These are phyloP conservation scores for Centaurea solstitialis DNA, from an alignment of 129 eudicot species.

Conservation along the genomic window DNA sequence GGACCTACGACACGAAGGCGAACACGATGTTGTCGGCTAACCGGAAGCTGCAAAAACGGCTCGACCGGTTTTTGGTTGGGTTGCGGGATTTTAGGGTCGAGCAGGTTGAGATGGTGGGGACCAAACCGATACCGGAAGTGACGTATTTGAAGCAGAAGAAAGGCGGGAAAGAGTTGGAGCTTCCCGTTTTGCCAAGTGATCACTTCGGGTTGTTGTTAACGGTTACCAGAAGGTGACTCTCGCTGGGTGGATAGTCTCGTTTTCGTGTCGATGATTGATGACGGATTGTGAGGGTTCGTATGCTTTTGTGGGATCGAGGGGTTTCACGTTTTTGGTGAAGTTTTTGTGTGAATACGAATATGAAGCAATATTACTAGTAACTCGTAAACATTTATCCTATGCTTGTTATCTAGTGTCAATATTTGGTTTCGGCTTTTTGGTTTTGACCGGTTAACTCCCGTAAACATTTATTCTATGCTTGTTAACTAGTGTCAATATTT, in stretches of 20 bases:
- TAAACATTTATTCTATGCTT: too few relatives aligned
- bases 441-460: background rate
- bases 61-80: constrained; percentile 63
- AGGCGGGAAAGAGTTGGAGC: constrained; percentile 55
- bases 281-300: background rate
- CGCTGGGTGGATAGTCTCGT: background rate
- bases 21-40: constrained; percentile 81
- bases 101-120: constrained; percentile 69
- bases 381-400: background rate
- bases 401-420: background rate
- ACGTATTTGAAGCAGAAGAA: constrained; percentile 67
- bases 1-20: constrained; percentile 86
- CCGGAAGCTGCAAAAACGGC: constrained; percentile 67
- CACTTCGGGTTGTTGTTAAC: constrained; percentile 87
- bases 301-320: background rate
- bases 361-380: background rate
- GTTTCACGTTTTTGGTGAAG: background rate
- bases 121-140: constrained; percentile 63
- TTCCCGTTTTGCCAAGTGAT: constrained; percentile 94
- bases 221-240: constrained; percentile 26
- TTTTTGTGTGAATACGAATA: background rate
- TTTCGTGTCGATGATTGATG: background rate
- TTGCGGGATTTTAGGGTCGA: constrained; percentile 57
- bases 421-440: background rate
- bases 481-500: too few relatives aligned